Evolutionary conservation across 2,329 filamentous ascomycete species (phyloP), one percentile per base, ranked within the genome.

Genomic region (Ophiostoma quercus): DNA sequence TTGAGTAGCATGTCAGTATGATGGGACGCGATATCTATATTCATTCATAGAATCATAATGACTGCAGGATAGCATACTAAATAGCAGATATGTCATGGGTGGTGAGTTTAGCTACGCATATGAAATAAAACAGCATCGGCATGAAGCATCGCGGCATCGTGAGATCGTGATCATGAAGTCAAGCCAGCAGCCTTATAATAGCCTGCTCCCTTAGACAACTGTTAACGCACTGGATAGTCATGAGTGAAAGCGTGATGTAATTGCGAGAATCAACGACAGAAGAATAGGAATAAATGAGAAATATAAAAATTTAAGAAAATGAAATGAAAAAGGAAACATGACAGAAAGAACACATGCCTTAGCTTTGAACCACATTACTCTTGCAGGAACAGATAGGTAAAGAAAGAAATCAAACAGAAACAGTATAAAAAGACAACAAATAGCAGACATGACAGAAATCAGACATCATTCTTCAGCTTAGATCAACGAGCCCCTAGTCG

Each of bases 401-500:
- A 19, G n/a, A 41, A 39, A 66, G 16, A 54, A 34, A 14, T 3
- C 32, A 32, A 54, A 43, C 9, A 34, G 25, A 43, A 34, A n/a
- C 16, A 25, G 34, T 14, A 51, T 22, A 16, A 29, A 67, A 2
- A 22, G n/a, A 41, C 22, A 65, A 39, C 32, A n/a, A n/a, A n/a
- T 65, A 65, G 14, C 62, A 41, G 34, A 65, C 60, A 41, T 37
- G 29, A 32, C 60, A 63, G 32, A 62, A 62, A 62, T 29, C 25
- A 62, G 16, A 32, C 57, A 62, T 62, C 8, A 62, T 62, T 25
- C 57, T 16, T 62, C 16, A 51, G 16, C 12, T 7, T 51, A 2
- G 4, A 51, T 51, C 14, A 3, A 9, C 8, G 19, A 16, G 25
- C 25, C 22, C 71, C 78, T 76, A 84, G 72, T 84, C 82, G 25